These are phyloP conservation scores for Scheffersomyces parashehatae DNA, from an alignment of 1,139 yeast genomes.

Conservation along the genomic window DNA sequence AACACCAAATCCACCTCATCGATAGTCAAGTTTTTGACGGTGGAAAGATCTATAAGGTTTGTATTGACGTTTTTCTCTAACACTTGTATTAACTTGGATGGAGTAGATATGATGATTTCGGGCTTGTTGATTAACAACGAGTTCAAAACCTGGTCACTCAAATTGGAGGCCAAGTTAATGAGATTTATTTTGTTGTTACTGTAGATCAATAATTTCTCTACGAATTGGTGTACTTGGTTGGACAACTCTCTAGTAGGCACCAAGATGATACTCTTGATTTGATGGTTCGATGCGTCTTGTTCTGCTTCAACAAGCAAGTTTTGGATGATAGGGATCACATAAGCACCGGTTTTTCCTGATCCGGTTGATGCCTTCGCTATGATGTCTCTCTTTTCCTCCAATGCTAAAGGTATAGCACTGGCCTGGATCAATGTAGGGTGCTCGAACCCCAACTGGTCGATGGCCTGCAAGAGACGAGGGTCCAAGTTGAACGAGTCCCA, in stretches of 20 bases:
- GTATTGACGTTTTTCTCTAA: slow-evolving; percentile 50
- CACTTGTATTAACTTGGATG: slow-evolving; percentile 69
- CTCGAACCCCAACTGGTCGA: slow-evolving; percentile 75
- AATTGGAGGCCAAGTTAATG: slow-evolving; percentile 74
- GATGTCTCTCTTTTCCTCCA: slow-evolving; percentile 82
- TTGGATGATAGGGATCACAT: slow-evolving; percentile 76
- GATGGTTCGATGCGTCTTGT: slow-evolving; percentile 20
- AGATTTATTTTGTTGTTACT: slow-evolving; percentile 67
- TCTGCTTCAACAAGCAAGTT: slow-evolving; percentile 39
- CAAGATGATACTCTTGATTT: slow-evolving; percentile 58
- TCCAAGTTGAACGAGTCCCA: slow-evolving; percentile 77
- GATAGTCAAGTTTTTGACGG: slow-evolving; percentile 72
- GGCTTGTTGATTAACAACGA: slow-evolving; percentile 75
- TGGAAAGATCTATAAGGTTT: slow-evolving; percentile 46
- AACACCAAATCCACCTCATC: slow-evolving; percentile 95
- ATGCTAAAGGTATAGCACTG: slow-evolving; percentile 87
- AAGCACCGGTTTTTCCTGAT: slow-evolving; percentile 88
- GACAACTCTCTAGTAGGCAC: slow-evolving; percentile 89
- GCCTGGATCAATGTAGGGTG: slow-evolving; percentile 91
- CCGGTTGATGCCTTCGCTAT: slow-evolving; percentile 90
- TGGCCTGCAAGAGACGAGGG: slow-evolving; percentile 79
- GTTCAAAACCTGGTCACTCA: slow-evolving; percentile 70
- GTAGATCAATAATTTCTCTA: slow-evolving; percentile 66
- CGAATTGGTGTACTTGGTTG: slow-evolving; percentile 74
- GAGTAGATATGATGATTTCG: slow-evolving; percentile 84